These are phyloP conservation scores for Epichloe coenophiala DNA, from an alignment of 2,329 filamentous ascomycete genomes.

Conservation along the genomic window DNA sequence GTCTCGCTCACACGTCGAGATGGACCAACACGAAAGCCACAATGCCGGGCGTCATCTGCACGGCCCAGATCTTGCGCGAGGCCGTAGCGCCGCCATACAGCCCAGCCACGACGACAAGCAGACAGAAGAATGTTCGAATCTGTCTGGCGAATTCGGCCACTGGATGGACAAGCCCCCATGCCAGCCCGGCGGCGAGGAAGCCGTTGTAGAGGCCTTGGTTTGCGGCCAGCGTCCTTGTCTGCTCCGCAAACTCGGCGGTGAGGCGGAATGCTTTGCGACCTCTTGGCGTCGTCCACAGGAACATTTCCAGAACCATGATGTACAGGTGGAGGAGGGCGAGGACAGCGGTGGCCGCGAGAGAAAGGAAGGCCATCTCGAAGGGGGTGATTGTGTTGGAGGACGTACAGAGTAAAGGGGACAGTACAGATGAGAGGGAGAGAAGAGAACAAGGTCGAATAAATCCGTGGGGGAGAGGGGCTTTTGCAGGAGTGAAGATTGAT, in stretches of 20 bases:
- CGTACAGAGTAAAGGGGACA: no score
- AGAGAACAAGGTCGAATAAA: no score
- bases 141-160: constrained; percentile 26
- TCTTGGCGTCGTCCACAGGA: constrained; percentile 33
- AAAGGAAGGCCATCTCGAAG: constrained; percentile 10
- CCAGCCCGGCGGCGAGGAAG: constrained; percentile 34
- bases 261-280: constrained; percentile 31
- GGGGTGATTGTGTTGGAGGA: not conserved
- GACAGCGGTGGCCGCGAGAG: constrained; percentile 21
- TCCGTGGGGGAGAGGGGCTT: no score
- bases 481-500: no score
- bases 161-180: constrained; percentile 34
- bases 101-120: constrained; percentile 31
- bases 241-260: constrained; percentile 29
- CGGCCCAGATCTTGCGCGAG: constrained; percentile 25
- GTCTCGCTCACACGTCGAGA: constrained; percentile 10
- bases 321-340: constrained; percentile 32
- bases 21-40: not conserved
- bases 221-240: constrained; percentile 31
- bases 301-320: constrained; percentile 35
- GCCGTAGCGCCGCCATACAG: constrained; percentile 30
- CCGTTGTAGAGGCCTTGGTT: constrained; percentile 42
- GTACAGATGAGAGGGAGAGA: no score
- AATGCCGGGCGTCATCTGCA: constrained; percentile 24
- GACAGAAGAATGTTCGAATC: constrained; percentile 33